These are phyloP conservation scores for Geosmithia putterillii DNA, from an alignment of 2,329 filamentous ascomycete genomes.

Conservation along the genomic window DNA sequence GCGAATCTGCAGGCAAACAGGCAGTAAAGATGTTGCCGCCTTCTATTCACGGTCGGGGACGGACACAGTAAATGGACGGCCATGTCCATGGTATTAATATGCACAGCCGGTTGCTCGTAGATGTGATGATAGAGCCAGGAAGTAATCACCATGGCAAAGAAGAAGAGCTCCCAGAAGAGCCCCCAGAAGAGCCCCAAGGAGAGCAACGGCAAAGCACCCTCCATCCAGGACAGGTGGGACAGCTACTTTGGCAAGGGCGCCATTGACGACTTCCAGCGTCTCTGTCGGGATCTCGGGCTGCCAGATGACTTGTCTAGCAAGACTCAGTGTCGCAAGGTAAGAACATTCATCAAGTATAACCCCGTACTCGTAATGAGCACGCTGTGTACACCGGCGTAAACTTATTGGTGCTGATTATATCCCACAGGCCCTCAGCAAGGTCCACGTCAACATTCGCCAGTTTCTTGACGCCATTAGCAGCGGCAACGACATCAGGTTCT, in stretches of 20 bases:
- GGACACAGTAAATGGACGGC: no score
- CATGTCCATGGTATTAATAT: no score
- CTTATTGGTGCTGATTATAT: neutral
- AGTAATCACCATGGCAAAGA: neutral
- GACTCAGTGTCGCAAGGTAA: constrained; percentile 30
- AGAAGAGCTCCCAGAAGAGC: neutral
- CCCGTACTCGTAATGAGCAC: no score
- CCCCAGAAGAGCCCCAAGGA: neutral
- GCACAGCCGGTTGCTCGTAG: no score
- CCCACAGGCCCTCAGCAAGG: constrained; percentile 22
- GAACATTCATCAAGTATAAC: constrained; percentile 1
- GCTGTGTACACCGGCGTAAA: neutral
- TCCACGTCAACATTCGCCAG: constrained; percentile 37
- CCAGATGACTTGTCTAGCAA: constrained; percentile 24
- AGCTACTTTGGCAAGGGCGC: constrained; percentile 15
- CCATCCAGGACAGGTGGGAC: constrained; percentile 4
- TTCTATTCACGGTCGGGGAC: no score
- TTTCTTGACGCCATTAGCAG: constrained; percentile 23
- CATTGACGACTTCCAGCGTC: constrained; percentile 29
- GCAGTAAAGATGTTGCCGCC: no score
- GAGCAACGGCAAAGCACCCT: constrained; percentile 7
- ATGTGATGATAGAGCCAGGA: no score
- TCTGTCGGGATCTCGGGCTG: constrained; percentile 31
- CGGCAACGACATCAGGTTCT: constrained; percentile 15
- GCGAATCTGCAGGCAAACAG: no score